phyloP scores from a whole-genome alignment of 2,329 filamentous ascomycete genomes.

The Claviceps spartinae region DNA sequence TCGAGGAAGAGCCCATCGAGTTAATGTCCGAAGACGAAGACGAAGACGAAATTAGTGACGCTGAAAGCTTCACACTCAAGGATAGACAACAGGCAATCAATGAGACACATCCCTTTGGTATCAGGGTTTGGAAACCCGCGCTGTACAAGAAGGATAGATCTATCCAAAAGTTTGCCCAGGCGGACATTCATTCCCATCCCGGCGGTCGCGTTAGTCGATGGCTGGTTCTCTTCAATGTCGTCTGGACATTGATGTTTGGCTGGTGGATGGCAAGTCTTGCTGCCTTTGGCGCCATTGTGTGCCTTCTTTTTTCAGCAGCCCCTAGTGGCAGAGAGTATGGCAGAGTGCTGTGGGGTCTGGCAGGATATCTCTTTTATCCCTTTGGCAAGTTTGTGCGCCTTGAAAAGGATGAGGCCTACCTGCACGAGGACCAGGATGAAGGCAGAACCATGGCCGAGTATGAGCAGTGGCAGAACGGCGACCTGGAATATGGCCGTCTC shows the following conservation, averaged over 20 bases:
- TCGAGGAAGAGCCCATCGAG: conserved; percentile 34
- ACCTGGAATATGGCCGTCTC: conserved; percentile 85
- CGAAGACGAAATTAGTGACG: conserved; percentile 50
- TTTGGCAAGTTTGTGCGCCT: conserved; percentile 94
- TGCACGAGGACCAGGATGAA: conserved; percentile 89
- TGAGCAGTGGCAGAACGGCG: conserved; percentile 96
- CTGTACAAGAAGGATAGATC: conserved; percentile 96
- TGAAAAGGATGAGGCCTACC: conserved; percentile 85
- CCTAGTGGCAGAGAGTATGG: conserved; percentile 79
- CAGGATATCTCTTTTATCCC: conserved; percentile 82
- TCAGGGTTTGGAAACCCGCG: conserved; percentile 96
- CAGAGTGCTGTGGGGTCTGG: conserved; percentile 67
- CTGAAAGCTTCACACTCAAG: conserved; percentile 94
- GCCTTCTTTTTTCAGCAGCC: conserved; percentile 65
- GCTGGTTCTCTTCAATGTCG: conserved; percentile 74
- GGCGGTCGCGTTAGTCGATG: conserved; percentile 75
- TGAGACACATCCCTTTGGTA: conserved; percentile 95
- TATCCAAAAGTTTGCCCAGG: conserved; percentile 90
- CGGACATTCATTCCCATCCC: conserved; percentile 90
- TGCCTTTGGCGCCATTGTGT: conserved; percentile 59
- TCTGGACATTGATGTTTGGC: conserved; percentile 86
- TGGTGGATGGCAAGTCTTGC: conserved; percentile 87
- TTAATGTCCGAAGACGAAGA: conserved; percentile 49
- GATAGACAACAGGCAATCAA: conserved; percentile 97
- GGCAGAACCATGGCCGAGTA: conserved; percentile 97